Conservation (phyloP, 2,329 filamentous ascomycete species). For the Bipolaris victoriae region DNA sequence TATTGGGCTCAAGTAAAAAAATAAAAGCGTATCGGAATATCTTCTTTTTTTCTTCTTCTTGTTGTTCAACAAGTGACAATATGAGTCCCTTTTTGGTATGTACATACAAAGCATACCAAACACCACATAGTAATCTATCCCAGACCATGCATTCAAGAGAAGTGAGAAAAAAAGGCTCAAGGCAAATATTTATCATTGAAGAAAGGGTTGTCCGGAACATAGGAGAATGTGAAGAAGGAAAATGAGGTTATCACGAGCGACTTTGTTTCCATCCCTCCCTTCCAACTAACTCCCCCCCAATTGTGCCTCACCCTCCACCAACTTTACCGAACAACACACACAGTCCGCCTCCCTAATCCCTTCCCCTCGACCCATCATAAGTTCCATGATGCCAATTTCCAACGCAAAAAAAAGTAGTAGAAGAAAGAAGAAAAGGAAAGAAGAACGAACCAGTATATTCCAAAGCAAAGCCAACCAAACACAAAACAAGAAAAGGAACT, state of each 20-base stretch:
- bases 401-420: not conserved
- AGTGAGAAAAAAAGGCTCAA: slow-evolving; percentile 2
- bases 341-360: not conserved
- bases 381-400: not conserved
- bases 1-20: slow-evolving; percentile 36
- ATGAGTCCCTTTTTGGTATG: not conserved
- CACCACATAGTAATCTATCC: not conserved
- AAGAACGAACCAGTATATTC: not conserved
- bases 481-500: not conserved
- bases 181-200: slow-evolving; percentile 47
- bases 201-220: not conserved
- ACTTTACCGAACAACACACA: not conserved
- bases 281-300: not conserved
- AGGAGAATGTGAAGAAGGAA: slow-evolving; percentile 12
- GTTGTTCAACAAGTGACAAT: not conserved
- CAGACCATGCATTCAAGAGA: not conserved
- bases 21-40: not conserved
- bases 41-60: no score
- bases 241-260: not conserved
- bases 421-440: not conserved
- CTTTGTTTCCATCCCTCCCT: not conserved
- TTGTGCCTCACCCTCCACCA: not conserved
- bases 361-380: not conserved
- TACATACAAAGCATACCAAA: not conserved
- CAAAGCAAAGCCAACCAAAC: slow-evolving; percentile 4